Conservation (phyloP, 2,329 filamentous ascomycete species). For the Apiospora phragmitis region DNA sequence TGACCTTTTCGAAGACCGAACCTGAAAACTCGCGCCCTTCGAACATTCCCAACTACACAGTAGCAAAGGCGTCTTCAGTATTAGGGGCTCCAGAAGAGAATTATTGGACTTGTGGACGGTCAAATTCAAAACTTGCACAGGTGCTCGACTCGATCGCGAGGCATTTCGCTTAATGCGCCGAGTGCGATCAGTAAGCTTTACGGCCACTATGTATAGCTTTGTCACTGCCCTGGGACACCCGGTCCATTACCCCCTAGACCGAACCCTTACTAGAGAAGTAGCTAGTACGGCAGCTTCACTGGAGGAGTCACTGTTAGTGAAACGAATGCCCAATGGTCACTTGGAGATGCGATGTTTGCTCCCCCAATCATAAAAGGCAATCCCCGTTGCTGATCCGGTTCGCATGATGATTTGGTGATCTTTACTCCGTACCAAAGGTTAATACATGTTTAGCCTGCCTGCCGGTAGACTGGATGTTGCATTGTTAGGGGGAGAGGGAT, state of each 20-base stretch:
- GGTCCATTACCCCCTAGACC: neutral
- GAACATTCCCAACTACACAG: neutral
- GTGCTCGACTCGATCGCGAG: neutral
- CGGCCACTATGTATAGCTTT: neutral
- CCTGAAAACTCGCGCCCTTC: neutral
- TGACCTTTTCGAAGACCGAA: slow-evolving; percentile 54
- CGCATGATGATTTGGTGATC: neutral
- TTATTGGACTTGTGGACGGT: neutral
- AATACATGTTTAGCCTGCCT: neutral
- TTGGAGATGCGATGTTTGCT: neutral
- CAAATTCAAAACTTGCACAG: neutral
- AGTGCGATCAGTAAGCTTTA: neutral
- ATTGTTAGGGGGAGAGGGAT: slow-evolving; percentile 3
- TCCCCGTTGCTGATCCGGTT: neutral
- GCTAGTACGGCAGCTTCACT: neutral
- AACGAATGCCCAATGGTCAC: neutral
- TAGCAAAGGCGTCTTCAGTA: neutral
- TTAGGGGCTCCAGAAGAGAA: neutral
- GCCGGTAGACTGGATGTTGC: too few species aligned
- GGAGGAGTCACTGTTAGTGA: neutral
- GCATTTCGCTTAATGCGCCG: neutral
- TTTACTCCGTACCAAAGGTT: neutral
- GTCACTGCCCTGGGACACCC: neutral
- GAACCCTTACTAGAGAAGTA: neutral
- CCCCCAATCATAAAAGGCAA: neutral